Evolutionary conservation across 768 basidiomycete genomes (phyloP).

Genomic region (Russula emetica): DNA sequence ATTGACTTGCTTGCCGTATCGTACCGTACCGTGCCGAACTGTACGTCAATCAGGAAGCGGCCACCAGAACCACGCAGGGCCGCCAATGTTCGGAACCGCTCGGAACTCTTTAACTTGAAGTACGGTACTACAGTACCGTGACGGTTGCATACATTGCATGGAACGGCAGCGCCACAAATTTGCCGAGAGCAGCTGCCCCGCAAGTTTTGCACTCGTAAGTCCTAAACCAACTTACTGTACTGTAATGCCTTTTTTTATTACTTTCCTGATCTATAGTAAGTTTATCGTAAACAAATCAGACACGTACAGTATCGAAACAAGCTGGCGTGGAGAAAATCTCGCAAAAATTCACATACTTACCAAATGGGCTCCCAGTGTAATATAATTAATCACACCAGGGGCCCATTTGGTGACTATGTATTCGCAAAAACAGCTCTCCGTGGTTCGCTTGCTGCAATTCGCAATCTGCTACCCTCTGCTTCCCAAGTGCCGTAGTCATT

Average conservation of each 20-base stretch:
- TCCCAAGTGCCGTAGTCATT: background rate
- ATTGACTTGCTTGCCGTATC: too few species aligned
- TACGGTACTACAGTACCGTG: background rate
- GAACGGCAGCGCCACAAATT: background rate
- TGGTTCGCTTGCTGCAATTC: background rate
- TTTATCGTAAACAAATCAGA: constrained; percentile 4
- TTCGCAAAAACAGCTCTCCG: background rate
- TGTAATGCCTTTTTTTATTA: too few species aligned
- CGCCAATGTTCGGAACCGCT: background rate
- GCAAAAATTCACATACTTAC: background rate
- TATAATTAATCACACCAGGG: too few species aligned
- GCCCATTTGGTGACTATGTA: background rate
- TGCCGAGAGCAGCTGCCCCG: background rate
- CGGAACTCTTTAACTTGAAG: background rate
- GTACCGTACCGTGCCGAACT: background rate
- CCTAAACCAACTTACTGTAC: too few species aligned
- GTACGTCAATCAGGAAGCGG: background rate
- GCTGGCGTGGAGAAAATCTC: background rate
- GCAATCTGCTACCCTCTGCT: background rate
- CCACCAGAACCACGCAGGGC: background rate
- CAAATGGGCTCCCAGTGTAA: too few species aligned
- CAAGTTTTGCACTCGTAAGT: background rate
- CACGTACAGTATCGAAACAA: background rate
- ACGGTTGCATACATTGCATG: background rate
- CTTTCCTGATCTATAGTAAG: too few species aligned